These are phyloP conservation scores for Stagonosporopsis rhizophila DNA, from an alignment of 2,329 filamentous ascomycete genomes.

Conservation along the genomic window DNA sequence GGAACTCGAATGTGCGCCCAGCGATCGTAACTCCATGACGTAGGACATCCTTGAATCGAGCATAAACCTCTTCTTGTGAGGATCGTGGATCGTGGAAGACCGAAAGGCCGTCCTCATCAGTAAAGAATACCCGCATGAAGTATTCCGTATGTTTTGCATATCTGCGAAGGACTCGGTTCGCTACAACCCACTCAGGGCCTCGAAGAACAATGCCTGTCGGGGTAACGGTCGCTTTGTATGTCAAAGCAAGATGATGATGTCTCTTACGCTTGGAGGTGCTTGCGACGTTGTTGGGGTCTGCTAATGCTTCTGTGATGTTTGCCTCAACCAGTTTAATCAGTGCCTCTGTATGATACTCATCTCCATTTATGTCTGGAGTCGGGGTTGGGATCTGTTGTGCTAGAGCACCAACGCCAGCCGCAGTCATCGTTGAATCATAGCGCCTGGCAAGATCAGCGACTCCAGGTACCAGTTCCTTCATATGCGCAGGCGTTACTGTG, in stretches of 20 bases:
- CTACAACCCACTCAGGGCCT: conserved; percentile 65
- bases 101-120: conserved; percentile 74
- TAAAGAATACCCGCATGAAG: conserved; percentile 69
- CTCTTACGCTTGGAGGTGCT: conserved; percentile 47
- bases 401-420: conserved; percentile 74
- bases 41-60: conserved; percentile 67
- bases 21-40: conserved; percentile 59
- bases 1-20: conserved; percentile 39
- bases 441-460: conserved; percentile 39
- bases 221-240: conserved; percentile 62
- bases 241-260: conserved; percentile 54
- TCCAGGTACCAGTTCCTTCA: conserved; percentile 28
- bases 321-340: conserved; percentile 17
- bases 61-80: conserved; percentile 38
- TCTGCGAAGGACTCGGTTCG: conserved; percentile 48
- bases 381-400: conserved; percentile 55
- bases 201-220: conserved; percentile 52
- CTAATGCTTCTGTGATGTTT: conserved; percentile 14
- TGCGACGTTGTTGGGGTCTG: not conserved
- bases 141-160: conserved; percentile 33
- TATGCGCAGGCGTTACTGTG: conserved; percentile 25
- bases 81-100: conserved; percentile 62
- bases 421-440: conserved; percentile 62
- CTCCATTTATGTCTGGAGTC: conserved; percentile 21
- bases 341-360: conserved; percentile 10